These are phyloP conservation scores for Termitomyces sp. DNA, from an alignment of 768 basidiomycete genomes.

Conservation along the genomic window DNA sequence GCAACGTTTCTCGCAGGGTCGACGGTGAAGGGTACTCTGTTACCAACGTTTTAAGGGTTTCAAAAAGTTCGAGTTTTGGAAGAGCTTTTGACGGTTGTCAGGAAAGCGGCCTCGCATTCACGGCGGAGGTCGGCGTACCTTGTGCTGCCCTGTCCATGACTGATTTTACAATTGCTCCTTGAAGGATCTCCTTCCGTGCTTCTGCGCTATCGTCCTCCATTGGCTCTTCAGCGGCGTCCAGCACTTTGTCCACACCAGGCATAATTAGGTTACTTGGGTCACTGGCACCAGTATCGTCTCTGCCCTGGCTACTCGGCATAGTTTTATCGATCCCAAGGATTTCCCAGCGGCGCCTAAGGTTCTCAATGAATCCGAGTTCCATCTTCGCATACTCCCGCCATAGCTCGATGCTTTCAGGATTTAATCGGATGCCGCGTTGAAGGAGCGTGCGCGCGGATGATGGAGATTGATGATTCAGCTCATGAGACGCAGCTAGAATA, in stretches of 20 bases:
- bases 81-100: constrained; percentile 25
- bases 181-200: constrained; percentile 64
- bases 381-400: constrained; percentile 92
- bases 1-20: constrained; percentile 28
- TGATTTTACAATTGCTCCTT: constrained; percentile 74
- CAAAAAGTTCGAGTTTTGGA: constrained; percentile 37
- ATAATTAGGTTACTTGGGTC: constrained; percentile 20
- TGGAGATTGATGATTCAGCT: constrained; percentile 67
- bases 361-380: constrained; percentile 84
- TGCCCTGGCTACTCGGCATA: constrained; percentile 20
- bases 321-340: constrained; percentile 58
- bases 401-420: constrained; percentile 64
- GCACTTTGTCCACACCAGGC: constrained; percentile 16
- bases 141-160: constrained; percentile 72
- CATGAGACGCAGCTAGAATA: constrained; percentile 80
- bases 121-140: constrained; percentile 37
- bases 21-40: constrained; percentile 30
- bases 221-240: constrained; percentile 24
- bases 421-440: constrained; percentile 80
- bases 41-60: constrained; percentile 32
- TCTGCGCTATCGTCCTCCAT: constrained; percentile 44
- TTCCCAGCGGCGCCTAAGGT: constrained; percentile 72
- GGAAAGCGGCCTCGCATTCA: constrained; percentile 1
- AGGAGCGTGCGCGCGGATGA: constrained; percentile 79
- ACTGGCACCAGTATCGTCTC: neutral